These are phyloP conservation scores for Cordyceps cicadae DNA, from an alignment of 2,329 filamentous ascomycete genomes.

Conservation along the genomic window DNA sequence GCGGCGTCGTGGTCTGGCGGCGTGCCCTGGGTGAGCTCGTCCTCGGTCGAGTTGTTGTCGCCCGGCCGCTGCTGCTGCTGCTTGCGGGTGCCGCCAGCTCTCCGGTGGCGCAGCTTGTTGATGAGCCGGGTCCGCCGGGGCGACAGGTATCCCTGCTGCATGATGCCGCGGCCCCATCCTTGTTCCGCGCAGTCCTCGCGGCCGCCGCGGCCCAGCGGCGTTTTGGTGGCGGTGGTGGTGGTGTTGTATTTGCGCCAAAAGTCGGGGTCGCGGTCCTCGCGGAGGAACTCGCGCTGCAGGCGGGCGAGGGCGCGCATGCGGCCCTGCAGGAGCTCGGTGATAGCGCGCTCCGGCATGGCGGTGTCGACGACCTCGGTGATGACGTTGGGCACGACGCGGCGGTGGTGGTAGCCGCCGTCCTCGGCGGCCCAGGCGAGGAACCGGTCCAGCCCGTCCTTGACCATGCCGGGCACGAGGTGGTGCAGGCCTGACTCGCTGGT, in stretches of 20 bases:
- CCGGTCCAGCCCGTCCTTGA: constrained; percentile 27
- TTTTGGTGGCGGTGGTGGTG: neutral
- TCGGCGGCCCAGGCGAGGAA: constrained; percentile 34
- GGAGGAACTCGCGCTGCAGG: constrained; percentile 29
- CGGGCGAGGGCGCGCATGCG: constrained; percentile 28
- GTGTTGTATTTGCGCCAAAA: constrained; percentile 30
- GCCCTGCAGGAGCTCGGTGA: constrained; percentile 27
- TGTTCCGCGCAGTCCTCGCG: neutral
- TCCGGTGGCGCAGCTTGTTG: neutral
- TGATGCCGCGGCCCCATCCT: neutral
- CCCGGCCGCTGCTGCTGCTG: neutral
- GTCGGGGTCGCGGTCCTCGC: constrained; percentile 18
- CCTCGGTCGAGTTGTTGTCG: neutral
- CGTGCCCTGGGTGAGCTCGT: neutral
- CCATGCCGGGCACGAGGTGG: constrained; percentile 23
- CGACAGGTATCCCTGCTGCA: constrained; percentile 8
- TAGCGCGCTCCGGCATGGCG: constrained; percentile 19
- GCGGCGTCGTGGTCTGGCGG: constrained; percentile 11
- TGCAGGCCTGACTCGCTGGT: constrained; percentile 27
- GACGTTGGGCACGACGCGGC: constrained; percentile 31
- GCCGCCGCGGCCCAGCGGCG: neutral
- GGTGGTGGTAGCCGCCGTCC: constrained; percentile 29
- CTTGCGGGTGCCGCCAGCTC: neutral
- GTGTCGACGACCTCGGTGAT: constrained; percentile 29
- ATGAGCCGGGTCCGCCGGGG: neutral